Percentiles rank a stretch among this genome's conserved stretches.
Conservation (phyloP, 495 filamentous ascomycete species). For the Tetracladium marchalianum region DNA sequence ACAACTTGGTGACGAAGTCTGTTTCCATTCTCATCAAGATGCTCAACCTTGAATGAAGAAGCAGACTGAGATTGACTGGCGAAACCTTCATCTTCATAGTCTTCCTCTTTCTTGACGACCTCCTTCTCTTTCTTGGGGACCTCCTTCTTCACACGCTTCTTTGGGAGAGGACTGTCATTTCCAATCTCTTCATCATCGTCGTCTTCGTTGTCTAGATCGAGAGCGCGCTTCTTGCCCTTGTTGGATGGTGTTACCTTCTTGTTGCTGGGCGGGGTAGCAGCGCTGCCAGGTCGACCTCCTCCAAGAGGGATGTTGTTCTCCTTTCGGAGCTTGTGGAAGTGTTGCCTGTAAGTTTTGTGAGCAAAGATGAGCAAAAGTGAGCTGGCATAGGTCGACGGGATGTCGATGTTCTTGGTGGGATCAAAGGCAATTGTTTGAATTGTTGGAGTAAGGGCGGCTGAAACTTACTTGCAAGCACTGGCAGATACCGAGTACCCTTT, state of each 20-base stretch:
- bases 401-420: neutral
- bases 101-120: constrained; percentile 12
- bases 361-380: neutral
- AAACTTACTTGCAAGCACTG: constrained; percentile 28
- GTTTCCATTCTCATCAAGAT: neutral
- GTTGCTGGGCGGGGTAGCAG: constrained; percentile 5
- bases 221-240: neutral
- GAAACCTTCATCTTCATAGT: neutral
- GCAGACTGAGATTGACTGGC: constrained; percentile 1
- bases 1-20: neutral
- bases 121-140: neutral
- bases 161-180: neutral
- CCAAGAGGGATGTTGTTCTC: constrained; percentile 19
- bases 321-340: constrained; percentile 21
- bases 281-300: too few relatives aligned
- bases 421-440: constrained; percentile 1
- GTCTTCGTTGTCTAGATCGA: neutral
- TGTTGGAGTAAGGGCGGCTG: neutral
- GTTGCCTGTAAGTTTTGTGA: constrained; percentile 15
- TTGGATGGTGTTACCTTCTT: constrained; percentile 8
- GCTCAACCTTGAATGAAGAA: constrained; percentile 7
- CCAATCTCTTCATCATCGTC: neutral
- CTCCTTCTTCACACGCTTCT: neutral
- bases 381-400: neutral
- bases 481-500: constrained; percentile 20